A percentile compares a stretch with the other conserved stretches of the same genome.
Conservation (phyloP, 116 monocot genomes). For the Trichopus zeylanicus region DNA sequence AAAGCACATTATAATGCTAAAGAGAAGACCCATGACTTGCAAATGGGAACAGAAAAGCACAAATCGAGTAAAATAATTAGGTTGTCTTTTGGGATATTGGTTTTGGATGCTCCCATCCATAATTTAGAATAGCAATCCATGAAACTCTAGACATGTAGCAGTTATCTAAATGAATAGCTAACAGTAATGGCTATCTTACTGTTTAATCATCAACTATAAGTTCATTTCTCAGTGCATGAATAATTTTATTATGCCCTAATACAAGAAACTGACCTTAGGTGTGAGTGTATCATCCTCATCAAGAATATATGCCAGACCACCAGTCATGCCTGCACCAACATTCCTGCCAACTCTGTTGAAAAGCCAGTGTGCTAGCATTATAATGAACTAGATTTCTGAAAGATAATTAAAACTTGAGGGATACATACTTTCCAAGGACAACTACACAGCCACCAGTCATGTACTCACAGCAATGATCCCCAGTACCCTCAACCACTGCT, state of each 20-base stretch:
- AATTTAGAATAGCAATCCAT: too few relatives aligned
- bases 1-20: background rate
- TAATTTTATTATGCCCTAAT: too few relatives aligned
- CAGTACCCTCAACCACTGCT: conserved; percentile 97
- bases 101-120: too few relatives aligned
- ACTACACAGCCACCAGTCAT: conserved; percentile 99
- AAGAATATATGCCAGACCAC: conserved; percentile 92
- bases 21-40: background rate
- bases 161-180: too few relatives aligned
- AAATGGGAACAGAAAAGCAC: too few relatives aligned
- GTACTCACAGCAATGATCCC: conserved; percentile 99
- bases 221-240: background rate
- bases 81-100: too few relatives aligned
- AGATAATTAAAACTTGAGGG: background rate
- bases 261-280: conserved; percentile 73
- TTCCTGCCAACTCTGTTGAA: conserved; percentile 83
- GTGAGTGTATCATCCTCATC: conserved; percentile 92
- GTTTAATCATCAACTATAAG: too few relatives aligned
- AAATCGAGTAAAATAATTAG: too few relatives aligned
- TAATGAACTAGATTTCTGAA: background rate
- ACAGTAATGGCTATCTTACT: too few relatives aligned
- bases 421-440: conserved; percentile 90
- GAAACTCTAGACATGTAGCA: too few relatives aligned
- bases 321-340: conserved; percentile 99
- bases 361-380: background rate